A percentile compares a stretch with the other conserved stretches of the same genome.
These are phyloP conservation scores for Pseudogymnoascus sp. DNA, from an alignment of 2,329 filamentous ascomycete species.

Conservation along the genomic window DNA sequence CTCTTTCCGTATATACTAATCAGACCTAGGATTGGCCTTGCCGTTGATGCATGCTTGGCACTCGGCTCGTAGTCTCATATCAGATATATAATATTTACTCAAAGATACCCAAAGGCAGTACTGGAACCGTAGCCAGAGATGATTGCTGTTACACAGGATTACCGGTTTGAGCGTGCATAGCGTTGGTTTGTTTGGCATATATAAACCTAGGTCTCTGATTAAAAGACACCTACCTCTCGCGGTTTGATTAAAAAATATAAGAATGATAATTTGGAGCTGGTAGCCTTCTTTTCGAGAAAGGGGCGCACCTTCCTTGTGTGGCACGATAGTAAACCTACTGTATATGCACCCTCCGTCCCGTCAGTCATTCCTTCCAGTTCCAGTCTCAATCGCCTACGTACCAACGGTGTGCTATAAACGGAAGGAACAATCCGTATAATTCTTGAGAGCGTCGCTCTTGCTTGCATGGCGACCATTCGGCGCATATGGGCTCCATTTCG, in stretches of 20 bases:
- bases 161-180: conserved; percentile 13
- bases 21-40: conserved; percentile 60
- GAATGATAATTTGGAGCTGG: neutral
- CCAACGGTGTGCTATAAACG: neutral
- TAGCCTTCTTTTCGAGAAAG: neutral
- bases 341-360: neutral
- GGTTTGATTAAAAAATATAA: conserved; percentile 1
- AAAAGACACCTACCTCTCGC: neutral
- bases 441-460: neutral
- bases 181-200: conserved; percentile 12
- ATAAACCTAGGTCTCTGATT: conserved; percentile 8
- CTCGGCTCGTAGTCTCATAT: conserved; percentile 34
- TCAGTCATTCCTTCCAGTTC: neutral
- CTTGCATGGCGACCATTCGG: neutral
- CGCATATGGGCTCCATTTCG: neutral
- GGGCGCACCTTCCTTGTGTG: neutral
- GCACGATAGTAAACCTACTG: neutral
- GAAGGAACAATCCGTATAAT: neutral
- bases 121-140: conserved; percentile 1
- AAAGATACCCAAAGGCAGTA: conserved; percentile 1
- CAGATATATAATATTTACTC: conserved; percentile 8
- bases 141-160: conserved; percentile 3
- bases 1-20: conserved; percentile 20
- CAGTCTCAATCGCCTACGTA: neutral
- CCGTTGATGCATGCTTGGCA: conserved; percentile 79